Conservation (phyloP, 2,329 filamentous ascomycete genomes). For the Fusarium sp. region DNA sequence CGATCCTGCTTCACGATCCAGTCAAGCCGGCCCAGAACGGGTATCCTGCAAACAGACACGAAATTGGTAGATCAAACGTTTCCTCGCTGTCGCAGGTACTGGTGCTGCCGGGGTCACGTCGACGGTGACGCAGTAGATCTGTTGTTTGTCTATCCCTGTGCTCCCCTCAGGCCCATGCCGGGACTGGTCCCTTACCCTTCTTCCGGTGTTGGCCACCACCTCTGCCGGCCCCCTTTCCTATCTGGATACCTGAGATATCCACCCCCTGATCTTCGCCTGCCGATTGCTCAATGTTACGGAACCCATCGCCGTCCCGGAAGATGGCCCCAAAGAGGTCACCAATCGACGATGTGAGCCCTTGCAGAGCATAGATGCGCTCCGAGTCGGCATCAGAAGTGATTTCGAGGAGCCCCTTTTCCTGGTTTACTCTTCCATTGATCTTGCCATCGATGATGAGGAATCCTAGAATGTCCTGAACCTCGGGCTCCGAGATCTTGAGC, state of each 20-base stretch:
- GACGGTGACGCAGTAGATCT: not conserved
- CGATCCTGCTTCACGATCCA: constrained; percentile 28
- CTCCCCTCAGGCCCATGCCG: constrained; percentile 28
- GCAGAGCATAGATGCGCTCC: constrained; percentile 79
- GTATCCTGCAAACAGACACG: constrained; percentile 1
- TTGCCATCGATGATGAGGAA: constrained; percentile 93
- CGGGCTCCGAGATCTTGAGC: constrained; percentile 84
- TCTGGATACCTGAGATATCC: constrained; percentile 42
- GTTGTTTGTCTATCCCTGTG: constrained; percentile 2
- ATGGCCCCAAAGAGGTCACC: constrained; percentile 76
- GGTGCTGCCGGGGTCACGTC: not conserved
- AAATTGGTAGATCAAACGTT: not conserved
- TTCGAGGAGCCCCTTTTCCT: constrained; percentile 85
- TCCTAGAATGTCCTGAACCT: constrained; percentile 95
- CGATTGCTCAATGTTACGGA: constrained; percentile 52
- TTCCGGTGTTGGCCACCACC: constrained; percentile 28
- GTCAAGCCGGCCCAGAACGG: constrained; percentile 5
- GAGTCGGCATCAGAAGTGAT: constrained; percentile 80
- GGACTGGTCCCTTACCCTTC: constrained; percentile 35
- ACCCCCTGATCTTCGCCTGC: constrained; percentile 45
- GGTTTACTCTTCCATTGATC: constrained; percentile 88
- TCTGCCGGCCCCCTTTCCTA: constrained; percentile 26
- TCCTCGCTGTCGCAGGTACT: not conserved
- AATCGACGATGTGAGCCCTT: constrained; percentile 78
- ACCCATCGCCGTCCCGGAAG: constrained; percentile 83